Conservation (phyloP, 768 basidiomycete genomes). For the Gyrodon lividus region DNA sequence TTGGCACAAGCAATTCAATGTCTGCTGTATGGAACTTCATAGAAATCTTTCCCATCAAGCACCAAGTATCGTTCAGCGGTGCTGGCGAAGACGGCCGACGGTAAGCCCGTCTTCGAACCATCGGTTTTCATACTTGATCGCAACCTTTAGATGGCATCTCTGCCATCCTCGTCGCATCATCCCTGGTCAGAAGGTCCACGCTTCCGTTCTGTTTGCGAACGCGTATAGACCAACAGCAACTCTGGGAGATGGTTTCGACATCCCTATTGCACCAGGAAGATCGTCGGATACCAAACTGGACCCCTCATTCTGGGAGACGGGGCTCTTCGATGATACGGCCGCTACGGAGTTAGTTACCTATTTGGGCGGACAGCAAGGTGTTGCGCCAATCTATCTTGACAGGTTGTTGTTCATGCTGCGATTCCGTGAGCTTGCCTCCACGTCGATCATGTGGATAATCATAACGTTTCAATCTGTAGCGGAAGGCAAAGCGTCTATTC, state of each 20-base stretch:
- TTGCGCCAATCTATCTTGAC: conserved; percentile 19
- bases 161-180: conserved; percentile 26
- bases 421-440: conserved; percentile 14
- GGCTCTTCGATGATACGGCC: conserved; percentile 19
- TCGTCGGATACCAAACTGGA: conserved; percentile 7
- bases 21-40: conserved; percentile 9
- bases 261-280: conserved; percentile 7
- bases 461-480: not conserved
- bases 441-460: not conserved
- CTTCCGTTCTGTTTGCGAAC: conserved; percentile 23
- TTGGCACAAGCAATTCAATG: conserved; percentile 24
- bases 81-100: conserved; percentile 13
- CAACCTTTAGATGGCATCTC: conserved; percentile 11
- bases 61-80: conserved; percentile 23
- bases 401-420: conserved; percentile 20
- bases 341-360: conserved; percentile 12
- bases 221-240: conserved; percentile 18
- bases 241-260: conserved; percentile 24
- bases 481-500: not conserved
- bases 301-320: conserved; percentile 17
- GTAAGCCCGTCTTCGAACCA: conserved; percentile 2
- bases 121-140: not conserved
- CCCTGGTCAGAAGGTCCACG: conserved; percentile 27
- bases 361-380: conserved; percentile 12
- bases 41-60: conserved; percentile 25